Conservation (phyloP, 2,329 filamentous ascomycete species). For the Diaporthe australafricana region DNA sequence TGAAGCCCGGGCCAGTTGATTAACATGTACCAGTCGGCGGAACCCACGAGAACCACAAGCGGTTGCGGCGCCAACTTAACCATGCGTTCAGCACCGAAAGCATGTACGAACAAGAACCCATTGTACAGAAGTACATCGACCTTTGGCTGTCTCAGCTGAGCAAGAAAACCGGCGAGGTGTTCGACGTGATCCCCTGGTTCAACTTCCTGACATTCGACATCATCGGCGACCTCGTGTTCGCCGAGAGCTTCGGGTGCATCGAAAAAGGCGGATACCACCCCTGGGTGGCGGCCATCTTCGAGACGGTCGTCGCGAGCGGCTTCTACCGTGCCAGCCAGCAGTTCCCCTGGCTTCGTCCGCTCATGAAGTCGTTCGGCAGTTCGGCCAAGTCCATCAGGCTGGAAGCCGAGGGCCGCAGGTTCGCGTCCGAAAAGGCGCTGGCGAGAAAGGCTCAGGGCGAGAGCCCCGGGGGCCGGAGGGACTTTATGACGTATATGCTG, state of each 20-base stretch:
- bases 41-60: constrained; percentile 21
- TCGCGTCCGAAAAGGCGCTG: constrained; percentile 18
- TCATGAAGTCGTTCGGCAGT: background rate
- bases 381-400: constrained; percentile 17
- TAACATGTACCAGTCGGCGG: constrained; percentile 2
- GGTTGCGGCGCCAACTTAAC: constrained; percentile 19
- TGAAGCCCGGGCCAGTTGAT: background rate
- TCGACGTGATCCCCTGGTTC: constrained; percentile 31
- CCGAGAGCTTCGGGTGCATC: constrained; percentile 39
- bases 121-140: constrained; percentile 17
- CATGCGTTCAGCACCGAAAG: constrained; percentile 28
- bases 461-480: constrained; percentile 25
- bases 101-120: constrained; percentile 32
- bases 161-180: constrained; percentile 16
- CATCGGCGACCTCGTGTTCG: constrained; percentile 39
- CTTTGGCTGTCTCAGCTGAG: constrained; percentile 8
- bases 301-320: constrained; percentile 3
- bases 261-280: constrained; percentile 35
- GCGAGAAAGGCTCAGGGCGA: constrained; percentile 24
- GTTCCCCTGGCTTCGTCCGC: constrained; percentile 2
- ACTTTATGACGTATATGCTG: constrained; percentile 39
- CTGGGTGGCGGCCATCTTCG: constrained; percentile 36
- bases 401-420: constrained; percentile 14
- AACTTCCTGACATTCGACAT: constrained; percentile 42
- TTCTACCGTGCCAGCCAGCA: background rate